phyloP scores from a whole-genome alignment of 306 rosid species.

The Vigna nakashimae region DNA sequence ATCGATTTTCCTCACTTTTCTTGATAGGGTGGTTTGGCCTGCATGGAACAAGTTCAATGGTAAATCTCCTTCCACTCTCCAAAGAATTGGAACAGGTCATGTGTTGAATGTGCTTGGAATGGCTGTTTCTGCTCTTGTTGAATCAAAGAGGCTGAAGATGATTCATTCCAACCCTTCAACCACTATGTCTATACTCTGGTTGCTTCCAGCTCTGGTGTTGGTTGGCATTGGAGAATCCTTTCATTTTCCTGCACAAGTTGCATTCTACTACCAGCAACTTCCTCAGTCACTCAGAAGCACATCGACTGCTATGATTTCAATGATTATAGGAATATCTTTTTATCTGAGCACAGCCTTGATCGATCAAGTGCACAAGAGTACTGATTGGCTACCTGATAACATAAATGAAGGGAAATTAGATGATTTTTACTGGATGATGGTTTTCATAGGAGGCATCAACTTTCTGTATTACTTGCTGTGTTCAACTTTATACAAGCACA shows the following conservation, averaged over 20 bases:
- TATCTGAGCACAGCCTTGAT: slow-evolving; percentile 58
- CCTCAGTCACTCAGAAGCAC: slow-evolving; percentile 58
- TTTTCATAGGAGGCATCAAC: slow-evolving; percentile 56
- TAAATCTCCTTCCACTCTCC: slow-evolving; percentile 51
- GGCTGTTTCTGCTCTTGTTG: slow-evolving; percentile 64
- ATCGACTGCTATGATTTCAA: slow-evolving; percentile 64
- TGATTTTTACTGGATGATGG: slow-evolving; percentile 65
- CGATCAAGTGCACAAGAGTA: slow-evolving; percentile 49
- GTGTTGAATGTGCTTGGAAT: slow-evolving; percentile 48
- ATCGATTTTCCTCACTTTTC: slow-evolving; percentile 48
- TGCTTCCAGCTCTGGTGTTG: slow-evolving; percentile 61
- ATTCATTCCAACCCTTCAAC: neutral
- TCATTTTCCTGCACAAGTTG: slow-evolving; percentile 72
- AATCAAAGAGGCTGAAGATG: slow-evolving; percentile 64
- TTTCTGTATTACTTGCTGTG: slow-evolving; percentile 59
- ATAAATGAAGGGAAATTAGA: slow-evolving; percentile 60
- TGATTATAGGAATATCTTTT: slow-evolving; percentile 55
- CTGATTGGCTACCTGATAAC: slow-evolving; percentile 68
- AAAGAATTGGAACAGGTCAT: slow-evolving; percentile 65
- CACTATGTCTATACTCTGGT: slow-evolving; percentile 59
- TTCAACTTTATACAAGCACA: slow-evolving; percentile 53
- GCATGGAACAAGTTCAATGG: slow-evolving; percentile 50
- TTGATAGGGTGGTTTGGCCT: slow-evolving; percentile 61
- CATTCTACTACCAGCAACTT: slow-evolving; percentile 72
- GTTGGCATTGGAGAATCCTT: slow-evolving; percentile 76